phyloP scores from a whole-genome alignment of 1,139 yeast genomes.

The Blastobotrys malaysiensis region DNA sequence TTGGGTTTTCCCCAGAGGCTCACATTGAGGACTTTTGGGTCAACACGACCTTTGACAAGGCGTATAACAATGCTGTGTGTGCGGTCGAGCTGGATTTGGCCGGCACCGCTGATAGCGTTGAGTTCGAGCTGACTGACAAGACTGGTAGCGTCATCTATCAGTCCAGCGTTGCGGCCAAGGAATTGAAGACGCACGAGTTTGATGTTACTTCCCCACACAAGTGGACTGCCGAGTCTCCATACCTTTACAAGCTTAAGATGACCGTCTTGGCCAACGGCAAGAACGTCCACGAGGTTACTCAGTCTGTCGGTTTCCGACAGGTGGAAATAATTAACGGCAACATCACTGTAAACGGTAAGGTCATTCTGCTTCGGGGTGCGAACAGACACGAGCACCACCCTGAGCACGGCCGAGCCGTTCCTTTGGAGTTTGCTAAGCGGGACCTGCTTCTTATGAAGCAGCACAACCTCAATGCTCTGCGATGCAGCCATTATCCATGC shows the following conservation, averaged over 20 bases:
- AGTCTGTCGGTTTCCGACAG: slow-evolving; percentile 31
- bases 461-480: slow-evolving; percentile 34
- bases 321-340: slow-evolving; percentile 30
- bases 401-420: slow-evolving; percentile 34
- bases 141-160: neutral
- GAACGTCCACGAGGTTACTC: slow-evolving; percentile 13
- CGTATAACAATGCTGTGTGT: slow-evolving; percentile 12
- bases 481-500: slow-evolving; percentile 35
- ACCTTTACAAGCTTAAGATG: slow-evolving; percentile 26
- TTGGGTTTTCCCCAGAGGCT: slow-evolving; percentile 19
- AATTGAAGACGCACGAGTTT: neutral
- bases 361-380: slow-evolving; percentile 32
- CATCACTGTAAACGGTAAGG: slow-evolving; percentile 30
- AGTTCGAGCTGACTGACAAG: slow-evolving; percentile 3
- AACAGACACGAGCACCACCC: slow-evolving; percentile 38
- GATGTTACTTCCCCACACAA: slow-evolving; percentile 11
- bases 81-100: slow-evolving; percentile 4
- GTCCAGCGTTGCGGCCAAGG: neutral
- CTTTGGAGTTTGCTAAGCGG: slow-evolving; percentile 28
- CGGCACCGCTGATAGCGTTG: neutral
- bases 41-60: slow-evolving; percentile 13
- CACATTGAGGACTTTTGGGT: slow-evolving; percentile 23
- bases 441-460: slow-evolving; percentile 33
- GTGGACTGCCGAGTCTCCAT: slow-evolving; percentile 37
- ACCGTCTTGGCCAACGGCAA: neutral